phyloP scores from a whole-genome alignment of 2,329 filamentous ascomycete genomes.

The Clonostachys rosea region DNA sequence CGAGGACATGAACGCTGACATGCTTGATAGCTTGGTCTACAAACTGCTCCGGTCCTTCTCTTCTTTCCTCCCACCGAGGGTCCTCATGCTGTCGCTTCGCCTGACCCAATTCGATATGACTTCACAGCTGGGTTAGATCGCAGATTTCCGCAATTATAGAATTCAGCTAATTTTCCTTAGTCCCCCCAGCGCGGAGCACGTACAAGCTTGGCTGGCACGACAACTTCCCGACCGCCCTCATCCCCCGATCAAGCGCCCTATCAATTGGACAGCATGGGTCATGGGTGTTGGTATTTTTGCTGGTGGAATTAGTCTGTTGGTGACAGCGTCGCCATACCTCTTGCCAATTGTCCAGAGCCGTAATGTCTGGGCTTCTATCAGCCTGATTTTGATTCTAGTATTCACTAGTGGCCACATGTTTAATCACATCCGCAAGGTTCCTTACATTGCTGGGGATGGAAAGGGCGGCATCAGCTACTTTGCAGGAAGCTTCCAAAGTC shows the following conservation, averaged over 20 bases:
- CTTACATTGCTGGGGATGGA: constrained; percentile 83
- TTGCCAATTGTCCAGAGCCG: constrained; percentile 81
- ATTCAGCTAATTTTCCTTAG: constrained; percentile 32
- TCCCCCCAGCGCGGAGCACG: constrained; percentile 68
- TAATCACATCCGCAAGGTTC: constrained; percentile 95
- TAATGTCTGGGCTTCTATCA: constrained; percentile 89
- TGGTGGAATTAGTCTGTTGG: constrained; percentile 62
- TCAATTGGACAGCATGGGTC: constrained; percentile 80
- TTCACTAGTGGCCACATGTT: constrained; percentile 99
- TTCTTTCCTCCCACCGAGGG: constrained; percentile 84
- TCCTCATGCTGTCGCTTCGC: constrained; percentile 66
- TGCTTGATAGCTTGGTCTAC: constrained; percentile 70
- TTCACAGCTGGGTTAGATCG: constrained; percentile 69
- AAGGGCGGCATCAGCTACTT: constrained; percentile 87
- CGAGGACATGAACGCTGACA: background rate
- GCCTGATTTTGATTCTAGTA: constrained; percentile 81
- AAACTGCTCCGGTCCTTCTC: constrained; percentile 88
- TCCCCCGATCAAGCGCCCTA: constrained; percentile 73
- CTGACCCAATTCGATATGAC: constrained; percentile 74
- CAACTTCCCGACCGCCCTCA: constrained; percentile 76
- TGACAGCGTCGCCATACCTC: constrained; percentile 72
- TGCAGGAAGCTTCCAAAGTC: constrained; percentile 85
- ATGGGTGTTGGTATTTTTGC: constrained; percentile 64
- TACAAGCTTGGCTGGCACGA: constrained; percentile 74
- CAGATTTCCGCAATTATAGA: background rate